Conservation (phyloP, 441 rosid genomes). For the Erodium moschatum region DNA sequence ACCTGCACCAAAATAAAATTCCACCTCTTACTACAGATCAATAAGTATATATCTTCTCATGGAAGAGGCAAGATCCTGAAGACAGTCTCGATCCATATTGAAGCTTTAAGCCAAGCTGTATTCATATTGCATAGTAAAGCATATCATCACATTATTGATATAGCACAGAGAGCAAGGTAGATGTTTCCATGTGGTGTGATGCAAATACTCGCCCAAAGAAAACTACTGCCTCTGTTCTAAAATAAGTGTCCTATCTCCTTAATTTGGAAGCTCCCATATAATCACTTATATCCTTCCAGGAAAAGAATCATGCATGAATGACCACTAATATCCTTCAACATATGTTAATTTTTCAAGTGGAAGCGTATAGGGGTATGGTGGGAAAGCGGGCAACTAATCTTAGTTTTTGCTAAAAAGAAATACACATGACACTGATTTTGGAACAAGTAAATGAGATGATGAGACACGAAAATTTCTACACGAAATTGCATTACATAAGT, state of each 20-base stretch:
- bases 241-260: not conserved
- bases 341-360: not conserved
- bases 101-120: not conserved
- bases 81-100: not conserved
- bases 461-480: not conserved
- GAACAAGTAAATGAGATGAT: not conserved
- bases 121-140: not conserved
- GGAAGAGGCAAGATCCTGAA: not conserved
- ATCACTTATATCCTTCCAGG: no score
- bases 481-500: not conserved
- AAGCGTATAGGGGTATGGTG: not conserved
- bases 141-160: not conserved
- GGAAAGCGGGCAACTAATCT: not conserved
- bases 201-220: not conserved
- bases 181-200: not conserved
- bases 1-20: conserved; percentile 4
- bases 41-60: not conserved
- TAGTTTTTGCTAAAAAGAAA: not conserved
- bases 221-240: not conserved
- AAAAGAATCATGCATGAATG: not conserved
- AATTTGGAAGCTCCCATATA: not conserved
- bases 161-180: not conserved
- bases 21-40: no score
- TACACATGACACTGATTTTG: not conserved
- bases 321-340: not conserved